phyloP scores from a whole-genome alignment of 495 filamentous ascomycete species.

The Penicillium manginii region DNA sequence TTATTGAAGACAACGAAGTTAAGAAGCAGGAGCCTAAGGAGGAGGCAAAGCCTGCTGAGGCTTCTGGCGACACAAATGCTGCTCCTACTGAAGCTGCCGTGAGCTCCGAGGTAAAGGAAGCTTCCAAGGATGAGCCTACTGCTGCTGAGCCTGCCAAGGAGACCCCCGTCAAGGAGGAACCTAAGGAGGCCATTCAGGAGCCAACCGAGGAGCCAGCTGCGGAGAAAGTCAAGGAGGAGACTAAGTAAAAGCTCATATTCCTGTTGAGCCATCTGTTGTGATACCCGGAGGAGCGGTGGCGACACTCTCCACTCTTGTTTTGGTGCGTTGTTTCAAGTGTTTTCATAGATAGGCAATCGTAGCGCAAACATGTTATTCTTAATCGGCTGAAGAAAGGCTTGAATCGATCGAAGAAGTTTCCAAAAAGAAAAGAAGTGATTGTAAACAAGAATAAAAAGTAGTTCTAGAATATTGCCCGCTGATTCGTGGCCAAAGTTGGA shows the following conservation, averaged over 20 bases:
- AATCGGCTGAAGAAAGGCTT: background rate
- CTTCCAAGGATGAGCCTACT: slow-evolving; percentile 22
- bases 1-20: slow-evolving; percentile 24
- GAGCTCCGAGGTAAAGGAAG: slow-evolving; percentile 21
- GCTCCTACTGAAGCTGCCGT: slow-evolving; percentile 10
- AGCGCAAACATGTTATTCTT: background rate
- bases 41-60: slow-evolving; percentile 22
- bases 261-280: slow-evolving; percentile 21
- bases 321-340: slow-evolving; percentile 6
- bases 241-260: slow-evolving; percentile 29
- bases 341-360: background rate
- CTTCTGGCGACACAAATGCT: slow-evolving; percentile 5
- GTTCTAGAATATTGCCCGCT: background rate
- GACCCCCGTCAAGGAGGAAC: slow-evolving; percentile 18
- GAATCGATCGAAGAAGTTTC: background rate
- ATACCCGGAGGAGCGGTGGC: slow-evolving; percentile 34
- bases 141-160: slow-evolving; percentile 22
- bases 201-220: slow-evolving; percentile 17
- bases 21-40: slow-evolving; percentile 25
- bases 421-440: too few species aligned
- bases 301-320: slow-evolving; percentile 25
- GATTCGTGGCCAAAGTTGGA: too few species aligned
- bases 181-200: slow-evolving; percentile 8
- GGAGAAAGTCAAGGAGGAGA: slow-evolving; percentile 5
- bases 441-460: background rate